Base-by-base conservation (phyloP, 257 asterid genomes). In the Penstemon eatonii region DNA sequence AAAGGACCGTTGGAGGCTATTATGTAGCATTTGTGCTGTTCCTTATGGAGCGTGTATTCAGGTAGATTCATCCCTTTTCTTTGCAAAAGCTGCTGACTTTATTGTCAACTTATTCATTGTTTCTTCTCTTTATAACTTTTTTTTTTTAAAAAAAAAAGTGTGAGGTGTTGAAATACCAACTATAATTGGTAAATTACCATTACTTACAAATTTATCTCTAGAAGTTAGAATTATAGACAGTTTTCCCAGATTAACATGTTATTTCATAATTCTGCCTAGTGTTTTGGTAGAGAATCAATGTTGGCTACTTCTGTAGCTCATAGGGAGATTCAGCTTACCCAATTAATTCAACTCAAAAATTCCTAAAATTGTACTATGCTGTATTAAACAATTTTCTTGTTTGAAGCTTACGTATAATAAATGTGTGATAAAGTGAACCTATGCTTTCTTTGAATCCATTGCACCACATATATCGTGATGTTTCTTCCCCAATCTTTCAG, bases 11-110 rank as follows among this genome's bases (percentile, higher is more conserved):
- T 94, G 97, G 99, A 94, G 82, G 91, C 93, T 94, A 62, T 74
- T 87, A 25, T 91, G 99, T 65, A 89, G 96, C 86, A 94, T 91
- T 67, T 94, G 99, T 65, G 80, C 80, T 60, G 97, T 94, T 82
- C 67, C 97, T 76, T 88, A 87, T 83, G 97, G 99, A 71, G 99
- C 99, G 43, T 91, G 99, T 69, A 94, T 94, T 75, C 99, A 91
- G 96, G 99, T 94, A 76, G 60, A 63, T 77, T 69, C 73, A 40
- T 66, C 53, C 25, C 47, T 63, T 37, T 75, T 63, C 71, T 66
- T 70, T 69, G 45, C 43, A 25, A 44, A 13, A 47, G 59, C 65
- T 7, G 51, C 59, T 65, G 54, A 9, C 55, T 50, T 60, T 40
- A 45, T 46, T 19, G 11, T 12, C 11, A 60, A 5, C 52, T 40